Conservation (phyloP, 2,329 filamentous ascomycete genomes). For the Atkinsonella hypoxylon region DNA sequence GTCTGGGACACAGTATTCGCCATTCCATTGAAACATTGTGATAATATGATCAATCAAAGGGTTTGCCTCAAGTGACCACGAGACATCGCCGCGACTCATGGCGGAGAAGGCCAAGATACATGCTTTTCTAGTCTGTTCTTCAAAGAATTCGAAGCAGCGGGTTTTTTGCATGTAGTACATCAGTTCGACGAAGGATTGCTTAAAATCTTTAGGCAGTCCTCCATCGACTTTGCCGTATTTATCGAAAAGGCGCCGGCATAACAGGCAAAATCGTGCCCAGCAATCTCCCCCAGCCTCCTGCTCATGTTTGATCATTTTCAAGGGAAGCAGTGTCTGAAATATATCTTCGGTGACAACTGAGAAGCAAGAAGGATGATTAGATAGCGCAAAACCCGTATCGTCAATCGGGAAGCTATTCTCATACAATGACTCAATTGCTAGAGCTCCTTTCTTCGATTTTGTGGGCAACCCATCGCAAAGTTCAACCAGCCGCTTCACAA, state of each 20-base stretch:
- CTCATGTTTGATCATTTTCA: conserved; percentile 11
- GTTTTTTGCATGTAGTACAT: not conserved
- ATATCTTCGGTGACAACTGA: conserved; percentile 7
- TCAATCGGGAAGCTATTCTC: conserved; percentile 10
- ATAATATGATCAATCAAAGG: not conserved
- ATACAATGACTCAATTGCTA: conserved; percentile 20
- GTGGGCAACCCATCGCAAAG: conserved; percentile 10
- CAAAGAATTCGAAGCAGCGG: not conserved
- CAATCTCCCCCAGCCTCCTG: conserved; percentile 11
- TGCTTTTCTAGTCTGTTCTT: conserved; percentile 1
- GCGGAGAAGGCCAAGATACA: conserved; percentile 4
- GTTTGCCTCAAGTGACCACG: not conserved
- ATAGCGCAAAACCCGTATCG: not conserved
- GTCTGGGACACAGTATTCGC: not conserved
- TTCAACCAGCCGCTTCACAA: conserved; percentile 15
- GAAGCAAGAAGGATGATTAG: conserved; percentile 15
- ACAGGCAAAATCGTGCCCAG: conserved; percentile 16
- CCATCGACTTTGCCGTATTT: not conserved
- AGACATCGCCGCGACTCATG: not conserved
- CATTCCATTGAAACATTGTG: not conserved
- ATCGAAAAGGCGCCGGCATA: not conserved
- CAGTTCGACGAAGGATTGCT: not conserved
- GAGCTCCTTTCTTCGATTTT: conserved; percentile 8
- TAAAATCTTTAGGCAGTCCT: not conserved
- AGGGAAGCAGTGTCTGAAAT: conserved; percentile 14